Conservation (phyloP, 2,329 filamentous ascomycete species). For the Anthostomella pinea region DNA sequence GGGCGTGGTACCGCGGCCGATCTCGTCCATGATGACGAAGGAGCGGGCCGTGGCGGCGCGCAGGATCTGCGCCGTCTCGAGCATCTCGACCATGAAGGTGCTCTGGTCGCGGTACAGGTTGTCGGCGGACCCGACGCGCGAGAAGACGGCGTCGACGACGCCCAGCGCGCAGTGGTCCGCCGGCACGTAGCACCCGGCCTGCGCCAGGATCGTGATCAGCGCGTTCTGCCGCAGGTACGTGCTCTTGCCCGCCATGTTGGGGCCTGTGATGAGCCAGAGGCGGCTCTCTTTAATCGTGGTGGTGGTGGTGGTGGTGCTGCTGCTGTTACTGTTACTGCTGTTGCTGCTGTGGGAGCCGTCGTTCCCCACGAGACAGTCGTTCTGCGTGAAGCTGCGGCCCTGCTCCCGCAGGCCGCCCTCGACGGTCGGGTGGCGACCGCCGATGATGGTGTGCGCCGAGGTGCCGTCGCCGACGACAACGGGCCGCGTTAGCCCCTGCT, state of each 20-base stretch:
- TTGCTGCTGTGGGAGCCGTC: slow-evolving; percentile 62
- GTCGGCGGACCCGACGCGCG: slow-evolving; percentile 88
- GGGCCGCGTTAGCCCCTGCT: slow-evolving; percentile 72
- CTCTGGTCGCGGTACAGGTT: slow-evolving; percentile 93
- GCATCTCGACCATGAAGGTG: slow-evolving; percentile 99
- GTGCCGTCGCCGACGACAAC: slow-evolving; percentile 62
- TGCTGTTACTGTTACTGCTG: slow-evolving; percentile 65
- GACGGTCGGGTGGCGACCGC: slow-evolving; percentile 88
- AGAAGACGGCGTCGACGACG: slow-evolving; percentile 94
- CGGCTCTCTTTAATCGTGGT: too few relatives aligned
- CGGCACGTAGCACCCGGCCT: slow-evolving; percentile 89
- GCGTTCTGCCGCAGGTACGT: slow-evolving; percentile 96
- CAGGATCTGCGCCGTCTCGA: slow-evolving; percentile 89
- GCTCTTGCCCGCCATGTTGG: slow-evolving; percentile 99
- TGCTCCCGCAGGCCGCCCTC: slow-evolving; percentile 76
- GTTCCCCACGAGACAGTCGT: slow-evolving; percentile 84
- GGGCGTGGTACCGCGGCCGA: slow-evolving; percentile 89
- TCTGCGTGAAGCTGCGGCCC: slow-evolving; percentile 78
- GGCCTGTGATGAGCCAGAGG: slow-evolving; percentile 70
- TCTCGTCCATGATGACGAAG: slow-evolving; percentile 98
- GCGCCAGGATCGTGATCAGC: slow-evolving; percentile 87
- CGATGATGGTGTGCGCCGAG: slow-evolving; percentile 67
- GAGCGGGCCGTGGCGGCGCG: slow-evolving; percentile 77
- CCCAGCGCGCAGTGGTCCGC: slow-evolving; percentile 83
- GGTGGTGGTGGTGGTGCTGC: too few relatives aligned